phyloP scores from a whole-genome alignment of 1,284 basidiomycete genomes.

The Ganoderma lingzhi region DNA sequence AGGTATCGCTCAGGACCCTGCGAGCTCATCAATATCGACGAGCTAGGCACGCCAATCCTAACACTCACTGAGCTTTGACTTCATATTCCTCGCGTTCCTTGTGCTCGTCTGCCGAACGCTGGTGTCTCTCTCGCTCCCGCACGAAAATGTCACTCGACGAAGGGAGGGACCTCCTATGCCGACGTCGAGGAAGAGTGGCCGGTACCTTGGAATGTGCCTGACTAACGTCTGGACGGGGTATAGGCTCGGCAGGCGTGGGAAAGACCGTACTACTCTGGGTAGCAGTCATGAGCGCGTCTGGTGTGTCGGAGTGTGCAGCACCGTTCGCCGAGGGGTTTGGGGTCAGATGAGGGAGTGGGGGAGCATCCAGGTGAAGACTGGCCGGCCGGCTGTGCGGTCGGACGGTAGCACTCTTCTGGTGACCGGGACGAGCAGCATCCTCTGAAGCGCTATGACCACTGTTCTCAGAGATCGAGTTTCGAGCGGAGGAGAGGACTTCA shows the following conservation, averaged over 20 bases:
- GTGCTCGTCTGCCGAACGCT: constrained; percentile 55
- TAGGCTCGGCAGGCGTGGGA: constrained; percentile 17
- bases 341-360: not conserved
- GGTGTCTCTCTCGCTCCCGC: constrained; percentile 45
- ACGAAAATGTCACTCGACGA: constrained; percentile 32
- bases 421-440: constrained; percentile 30
- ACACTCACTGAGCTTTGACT: constrained; percentile 61
- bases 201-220: constrained; percentile 9
- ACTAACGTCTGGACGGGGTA: constrained; percentile 20
- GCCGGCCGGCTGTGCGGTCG: constrained; percentile 26
- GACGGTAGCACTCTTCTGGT: constrained; percentile 32
- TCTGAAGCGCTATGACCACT: constrained; percentile 49
- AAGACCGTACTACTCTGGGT: constrained; percentile 27
- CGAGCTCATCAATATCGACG: constrained; percentile 13
- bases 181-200: constrained; percentile 31
- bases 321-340: constrained; percentile 12
- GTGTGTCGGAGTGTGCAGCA: not conserved
- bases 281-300: constrained; percentile 22
- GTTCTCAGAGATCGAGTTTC: constrained; percentile 57
- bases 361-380: constrained; percentile 22
- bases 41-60: not conserved
- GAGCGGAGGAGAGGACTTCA: constrained; percentile 54
- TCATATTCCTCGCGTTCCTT: constrained; percentile 64
- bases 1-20: constrained; percentile 66
- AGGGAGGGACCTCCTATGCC: constrained; percentile 39